phyloP scores from a whole-genome alignment of 208 protist species.

The Leishmania aethiopica region DNA sequence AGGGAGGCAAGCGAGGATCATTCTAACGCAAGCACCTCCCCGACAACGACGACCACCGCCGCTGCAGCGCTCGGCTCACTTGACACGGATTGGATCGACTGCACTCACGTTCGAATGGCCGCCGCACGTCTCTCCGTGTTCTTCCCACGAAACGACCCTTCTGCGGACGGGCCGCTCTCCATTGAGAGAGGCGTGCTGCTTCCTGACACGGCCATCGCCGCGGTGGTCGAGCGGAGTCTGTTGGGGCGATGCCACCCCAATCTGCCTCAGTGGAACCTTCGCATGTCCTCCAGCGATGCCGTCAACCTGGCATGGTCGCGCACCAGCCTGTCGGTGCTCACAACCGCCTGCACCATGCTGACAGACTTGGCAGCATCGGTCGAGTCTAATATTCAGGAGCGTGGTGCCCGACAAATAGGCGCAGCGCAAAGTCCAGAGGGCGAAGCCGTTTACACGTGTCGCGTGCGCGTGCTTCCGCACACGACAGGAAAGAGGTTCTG shows the following conservation, averaged over 20 bases:
- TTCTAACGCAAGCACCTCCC: neutral
- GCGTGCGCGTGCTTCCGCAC: slow-evolving; percentile 22
- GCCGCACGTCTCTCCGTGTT: slow-evolving; percentile 14
- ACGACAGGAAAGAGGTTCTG: slow-evolving; percentile 13
- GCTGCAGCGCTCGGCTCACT: slow-evolving; percentile 6
- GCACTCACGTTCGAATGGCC: slow-evolving; percentile 11
- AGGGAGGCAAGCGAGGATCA: neutral
- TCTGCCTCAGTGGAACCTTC: slow-evolving; percentile 21
- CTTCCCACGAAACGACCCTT: neutral
- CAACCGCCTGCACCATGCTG: slow-evolving; percentile 18
- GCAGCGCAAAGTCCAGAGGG: neutral
- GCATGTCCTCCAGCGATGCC: slow-evolving; percentile 5
- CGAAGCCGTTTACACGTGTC: slow-evolving; percentile 7
- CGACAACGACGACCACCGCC: too few relatives aligned
- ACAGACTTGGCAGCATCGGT: slow-evolving; percentile 20
- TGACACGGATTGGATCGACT: slow-evolving; percentile 31
- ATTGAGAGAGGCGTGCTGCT: slow-evolving; percentile 6
- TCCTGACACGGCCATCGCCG: slow-evolving; percentile 8
- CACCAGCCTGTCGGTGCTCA: slow-evolving; percentile 27
- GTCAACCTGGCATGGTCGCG: slow-evolving; percentile 30
- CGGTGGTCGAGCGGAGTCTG: slow-evolving; percentile 25
- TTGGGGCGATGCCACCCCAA: slow-evolving; percentile 19
- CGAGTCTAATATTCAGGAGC: neutral
- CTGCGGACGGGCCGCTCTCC: neutral
- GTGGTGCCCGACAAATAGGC: neutral